These are phyloP conservation scores for Cymodocea nodosa DNA, from an alignment of 116 monocot genomes.

Conservation along the genomic window DNA sequence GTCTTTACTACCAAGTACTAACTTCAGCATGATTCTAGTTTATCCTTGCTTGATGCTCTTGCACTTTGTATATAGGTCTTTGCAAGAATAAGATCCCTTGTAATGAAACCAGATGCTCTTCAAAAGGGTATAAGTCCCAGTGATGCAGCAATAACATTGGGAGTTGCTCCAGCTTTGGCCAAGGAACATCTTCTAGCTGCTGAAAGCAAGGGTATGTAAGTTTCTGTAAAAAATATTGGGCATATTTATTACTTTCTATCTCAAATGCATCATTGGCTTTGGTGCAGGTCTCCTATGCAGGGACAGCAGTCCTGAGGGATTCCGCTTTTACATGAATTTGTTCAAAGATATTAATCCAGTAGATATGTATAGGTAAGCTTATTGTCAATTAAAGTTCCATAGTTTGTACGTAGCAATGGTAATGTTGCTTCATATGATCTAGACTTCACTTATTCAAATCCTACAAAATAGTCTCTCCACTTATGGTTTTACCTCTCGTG, in stretches of 20 bases:
- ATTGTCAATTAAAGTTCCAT: not conserved
- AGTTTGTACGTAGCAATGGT: not conserved
- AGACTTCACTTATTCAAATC: too few relatives aligned
- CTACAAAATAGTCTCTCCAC: too few relatives aligned
- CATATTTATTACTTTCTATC: not conserved
- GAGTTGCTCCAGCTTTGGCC: conserved; percentile 88
- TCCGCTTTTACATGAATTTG: conserved; percentile 77
- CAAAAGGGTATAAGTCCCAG: conserved; percentile 65
- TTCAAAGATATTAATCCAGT: conserved; percentile 67
- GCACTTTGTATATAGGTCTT: conserved; percentile 36
- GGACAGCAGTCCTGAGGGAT: conserved; percentile 90
- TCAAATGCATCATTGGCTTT: not conserved
- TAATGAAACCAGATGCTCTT: conserved; percentile 55
- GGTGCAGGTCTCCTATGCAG: conserved; percentile 72
- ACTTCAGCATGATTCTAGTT: not conserved
- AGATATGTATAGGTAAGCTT: conserved; percentile 52
- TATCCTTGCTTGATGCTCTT: not conserved
- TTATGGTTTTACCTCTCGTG: too few relatives aligned
- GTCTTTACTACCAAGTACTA: not conserved
- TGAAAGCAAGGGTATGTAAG: conserved; percentile 60
- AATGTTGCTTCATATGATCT: too few relatives aligned
- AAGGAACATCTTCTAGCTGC: conserved; percentile 84
- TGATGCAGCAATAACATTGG: conserved; percentile 77
- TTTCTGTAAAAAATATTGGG: not conserved
- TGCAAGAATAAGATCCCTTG: conserved; percentile 55